Conservation (phyloP, 2,329 filamentous ascomycete genomes). For the Endoconidiophora polonica region DNA sequence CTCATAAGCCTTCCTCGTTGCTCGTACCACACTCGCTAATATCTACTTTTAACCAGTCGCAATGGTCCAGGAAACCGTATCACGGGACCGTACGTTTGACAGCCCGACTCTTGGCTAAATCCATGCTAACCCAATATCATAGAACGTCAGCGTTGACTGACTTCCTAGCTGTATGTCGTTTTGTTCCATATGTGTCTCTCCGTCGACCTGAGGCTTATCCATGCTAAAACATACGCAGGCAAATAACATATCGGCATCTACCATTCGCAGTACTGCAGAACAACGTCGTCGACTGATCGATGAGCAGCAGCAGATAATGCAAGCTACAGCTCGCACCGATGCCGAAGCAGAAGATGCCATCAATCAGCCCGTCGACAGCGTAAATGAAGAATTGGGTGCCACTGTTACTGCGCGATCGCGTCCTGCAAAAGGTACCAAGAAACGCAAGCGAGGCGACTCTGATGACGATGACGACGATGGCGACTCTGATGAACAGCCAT, state of each 20-base stretch:
- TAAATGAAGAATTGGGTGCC: neutral
- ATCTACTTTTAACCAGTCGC: neutral
- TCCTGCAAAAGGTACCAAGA: constrained; percentile 9
- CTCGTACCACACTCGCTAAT: neutral
- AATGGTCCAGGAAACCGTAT: constrained; percentile 1
- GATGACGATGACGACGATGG: constrained; percentile 32
- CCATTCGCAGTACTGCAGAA: constrained; percentile 35
- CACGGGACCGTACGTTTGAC: constrained; percentile 10
- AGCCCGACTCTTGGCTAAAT: constrained; percentile 20
- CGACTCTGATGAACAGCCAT: constrained; percentile 18
- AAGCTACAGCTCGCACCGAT: constrained; percentile 2
- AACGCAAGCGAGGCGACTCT: constrained; percentile 11
- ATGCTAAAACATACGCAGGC: constrained; percentile 26
- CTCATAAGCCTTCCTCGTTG: no score
- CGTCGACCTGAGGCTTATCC: neutral
- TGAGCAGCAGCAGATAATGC: constrained; percentile 16
- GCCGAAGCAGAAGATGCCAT: neutral
- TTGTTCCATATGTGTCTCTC: neutral
- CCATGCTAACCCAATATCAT: constrained; percentile 1
- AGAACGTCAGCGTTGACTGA: constrained; percentile 37
- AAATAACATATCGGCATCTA: constrained; percentile 51
- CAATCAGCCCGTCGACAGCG: neutral
- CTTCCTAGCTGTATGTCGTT: constrained; percentile 29
- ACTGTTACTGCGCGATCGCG: neutral
- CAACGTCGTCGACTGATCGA: constrained; percentile 26